Percentiles rank a stretch among this genome's conserved stretches.
phyloP scores from a whole-genome alignment of 352 stramenopile species.

The Phytophthora sp. region DNA sequence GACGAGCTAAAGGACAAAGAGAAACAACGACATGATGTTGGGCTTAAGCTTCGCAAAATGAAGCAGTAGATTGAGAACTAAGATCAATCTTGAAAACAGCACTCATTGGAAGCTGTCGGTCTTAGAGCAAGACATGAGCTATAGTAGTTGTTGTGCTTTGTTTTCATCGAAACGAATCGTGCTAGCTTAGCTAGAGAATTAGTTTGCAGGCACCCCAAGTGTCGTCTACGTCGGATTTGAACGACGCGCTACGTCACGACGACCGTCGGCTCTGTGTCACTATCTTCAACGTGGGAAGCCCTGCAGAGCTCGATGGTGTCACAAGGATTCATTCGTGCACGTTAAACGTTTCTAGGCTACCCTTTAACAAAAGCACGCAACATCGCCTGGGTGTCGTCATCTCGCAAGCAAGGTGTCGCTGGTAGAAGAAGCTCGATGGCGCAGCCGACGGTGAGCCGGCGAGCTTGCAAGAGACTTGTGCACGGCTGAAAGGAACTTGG shows the following conservation, averaged over 20 bases:
- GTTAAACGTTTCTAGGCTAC: constrained; percentile 14
- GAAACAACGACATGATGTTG: constrained; percentile 57
- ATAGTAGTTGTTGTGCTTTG: too few relatives aligned
- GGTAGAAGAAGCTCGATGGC: constrained; percentile 48
- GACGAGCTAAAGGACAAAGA: constrained; percentile 75
- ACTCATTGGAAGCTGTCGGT: too few relatives aligned
- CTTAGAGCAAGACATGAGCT: too few relatives aligned
- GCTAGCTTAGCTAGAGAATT: too few relatives aligned
- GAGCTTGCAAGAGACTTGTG: constrained; percentile 60
- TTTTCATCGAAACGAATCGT: too few relatives aligned
- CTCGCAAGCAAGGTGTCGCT: constrained; percentile 43
- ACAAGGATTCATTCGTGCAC: constrained; percentile 6
- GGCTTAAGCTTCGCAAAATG: constrained; percentile 49
- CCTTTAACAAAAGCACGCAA: not conserved
- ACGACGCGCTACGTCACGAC: not conserved
- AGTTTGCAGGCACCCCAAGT: too few relatives aligned
- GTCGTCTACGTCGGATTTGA: too few relatives aligned
- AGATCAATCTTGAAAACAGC: too few relatives aligned
- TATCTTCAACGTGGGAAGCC: not conserved
- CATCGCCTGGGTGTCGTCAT: constrained; percentile 14
- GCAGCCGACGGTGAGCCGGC: constrained; percentile 35
- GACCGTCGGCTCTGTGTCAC: not conserved
- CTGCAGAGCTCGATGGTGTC: not conserved
- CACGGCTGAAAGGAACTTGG: constrained; percentile 57
- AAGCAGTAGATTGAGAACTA: too few relatives aligned